These are phyloP conservation scores for Sphaceloma murrayae DNA, from an alignment of 2,329 filamentous ascomycete genomes.

Conservation along the genomic window DNA sequence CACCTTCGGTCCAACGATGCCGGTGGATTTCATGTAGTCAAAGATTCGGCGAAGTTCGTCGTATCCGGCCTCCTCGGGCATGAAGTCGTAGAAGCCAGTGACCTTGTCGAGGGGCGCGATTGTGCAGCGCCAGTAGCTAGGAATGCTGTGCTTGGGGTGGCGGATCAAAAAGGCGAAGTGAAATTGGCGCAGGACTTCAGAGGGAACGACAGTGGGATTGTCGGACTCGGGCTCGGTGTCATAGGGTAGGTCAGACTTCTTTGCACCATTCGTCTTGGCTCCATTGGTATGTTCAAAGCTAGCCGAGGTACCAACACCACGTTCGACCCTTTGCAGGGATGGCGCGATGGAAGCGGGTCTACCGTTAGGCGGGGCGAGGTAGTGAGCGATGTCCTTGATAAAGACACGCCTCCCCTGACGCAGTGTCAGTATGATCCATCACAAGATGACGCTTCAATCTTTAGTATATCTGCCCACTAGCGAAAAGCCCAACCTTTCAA, in stretches of 20 bases:
- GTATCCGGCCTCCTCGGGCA: constrained; percentile 83
- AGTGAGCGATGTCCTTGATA: constrained; percentile 97
- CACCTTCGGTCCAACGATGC: constrained; percentile 60
- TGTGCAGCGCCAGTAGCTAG: constrained; percentile 90
- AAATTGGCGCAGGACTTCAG: constrained; percentile 63
- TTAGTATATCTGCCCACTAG: too few relatives aligned
- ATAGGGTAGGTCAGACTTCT: constrained; percentile 44
- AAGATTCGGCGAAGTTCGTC: constrained; percentile 77
- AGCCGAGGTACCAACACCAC: constrained; percentile 48
- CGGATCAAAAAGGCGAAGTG: constrained; percentile 97
- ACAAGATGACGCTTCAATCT: too few relatives aligned
- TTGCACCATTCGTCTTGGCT: constrained; percentile 28
- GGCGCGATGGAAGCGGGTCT: constrained; percentile 63
- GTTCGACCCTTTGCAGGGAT: constrained; percentile 54
- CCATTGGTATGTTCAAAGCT: constrained; percentile 27
- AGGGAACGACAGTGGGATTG: constrained; percentile 80
- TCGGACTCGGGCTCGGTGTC: constrained; percentile 49
- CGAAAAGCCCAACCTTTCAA: constrained; percentile 9
- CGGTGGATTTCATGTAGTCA: constrained; percentile 64
- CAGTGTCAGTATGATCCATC: constrained; percentile 39
- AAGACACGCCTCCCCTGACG: constrained; percentile 78
- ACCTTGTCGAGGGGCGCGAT: constrained; percentile 72
- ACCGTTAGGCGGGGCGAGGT: constrained; percentile 67
- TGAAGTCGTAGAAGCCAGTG: constrained; percentile 80
- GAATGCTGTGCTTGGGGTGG: constrained; percentile 82